A percentile compares a stretch with the other conserved stretches of the same genome.
These are phyloP conservation scores for Haematococcus sp. DNA, from an alignment of 139 green algal genomes.

Conservation along the genomic window DNA sequence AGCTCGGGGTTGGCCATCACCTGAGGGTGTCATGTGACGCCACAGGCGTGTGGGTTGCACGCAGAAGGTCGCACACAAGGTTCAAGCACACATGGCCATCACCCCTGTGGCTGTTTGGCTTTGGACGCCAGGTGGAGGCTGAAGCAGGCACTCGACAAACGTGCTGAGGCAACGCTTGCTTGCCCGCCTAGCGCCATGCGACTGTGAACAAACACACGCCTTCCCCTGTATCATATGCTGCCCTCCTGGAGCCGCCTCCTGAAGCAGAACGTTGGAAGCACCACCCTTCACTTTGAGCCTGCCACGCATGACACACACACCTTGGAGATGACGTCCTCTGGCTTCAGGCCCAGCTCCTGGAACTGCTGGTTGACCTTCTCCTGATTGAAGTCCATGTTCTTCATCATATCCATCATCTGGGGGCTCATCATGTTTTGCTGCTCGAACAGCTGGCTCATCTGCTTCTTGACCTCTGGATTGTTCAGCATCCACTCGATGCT, in stretches of 20 bases:
- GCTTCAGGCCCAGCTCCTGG: conserved; percentile 70
- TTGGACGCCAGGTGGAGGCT: no score
- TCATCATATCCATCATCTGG: conserved; percentile 69
- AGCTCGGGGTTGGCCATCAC: conserved; percentile 80
- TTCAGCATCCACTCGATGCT: conserved; percentile 89
- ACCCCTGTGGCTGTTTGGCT: no score
- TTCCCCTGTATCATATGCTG: no score
- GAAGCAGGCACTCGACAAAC: no score
- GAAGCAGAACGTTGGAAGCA: no score
- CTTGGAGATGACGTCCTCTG: conserved; percentile 76
- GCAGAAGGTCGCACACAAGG: no score
- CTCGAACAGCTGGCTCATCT: conserved; percentile 44
- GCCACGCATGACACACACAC: conserved; percentile 14
- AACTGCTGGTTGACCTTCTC: conserved; percentile 75
- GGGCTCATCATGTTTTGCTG: conserved; percentile 52
- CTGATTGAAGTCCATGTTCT: conserved; percentile 55
- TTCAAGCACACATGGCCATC: no score
- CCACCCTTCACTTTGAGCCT: no score
- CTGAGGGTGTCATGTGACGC: conserved; percentile 16
- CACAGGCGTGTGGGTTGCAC: neutral
- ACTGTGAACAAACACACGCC: no score
- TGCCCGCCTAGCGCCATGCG: no score
- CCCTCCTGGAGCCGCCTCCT: no score
- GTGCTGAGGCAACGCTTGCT: no score
- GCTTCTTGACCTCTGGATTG: conserved; percentile 71